phyloP scores from a whole-genome alignment of 2,329 filamentous ascomycete genomes.

The Hypoxylon sp. region DNA sequence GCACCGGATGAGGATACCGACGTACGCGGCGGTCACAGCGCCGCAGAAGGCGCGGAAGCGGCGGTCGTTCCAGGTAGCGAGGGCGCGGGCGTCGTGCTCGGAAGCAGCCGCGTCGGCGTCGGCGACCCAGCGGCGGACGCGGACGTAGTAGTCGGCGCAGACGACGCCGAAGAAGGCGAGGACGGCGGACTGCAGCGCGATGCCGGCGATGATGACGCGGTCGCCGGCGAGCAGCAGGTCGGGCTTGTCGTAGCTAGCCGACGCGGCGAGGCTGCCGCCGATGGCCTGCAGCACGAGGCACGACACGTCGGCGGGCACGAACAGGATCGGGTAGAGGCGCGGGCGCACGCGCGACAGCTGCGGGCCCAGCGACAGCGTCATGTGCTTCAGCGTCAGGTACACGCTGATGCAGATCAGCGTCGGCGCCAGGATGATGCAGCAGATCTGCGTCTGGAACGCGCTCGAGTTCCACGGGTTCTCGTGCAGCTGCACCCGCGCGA shows the following conservation, averaged over 20 bases:
- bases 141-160: conserved; percentile 55
- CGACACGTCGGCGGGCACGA: conserved; percentile 66
- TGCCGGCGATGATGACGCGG: conserved; percentile 61
- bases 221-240: conserved; percentile 56
- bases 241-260: conserved; percentile 51
- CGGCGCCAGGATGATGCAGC: conserved; percentile 65
- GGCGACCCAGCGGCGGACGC: conserved; percentile 52
- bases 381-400: conserved; percentile 70
- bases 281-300: conserved; percentile 66
- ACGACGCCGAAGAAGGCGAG: conserved; percentile 55
- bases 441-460: conserved; percentile 67
- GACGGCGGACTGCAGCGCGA: conserved; percentile 62
- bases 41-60: conserved; percentile 55
- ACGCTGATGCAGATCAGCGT: conserved; percentile 69
- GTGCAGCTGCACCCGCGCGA: conserved; percentile 59
- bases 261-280: conserved; percentile 64
- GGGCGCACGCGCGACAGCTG: conserved; percentile 60
- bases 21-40: conserved; percentile 56
- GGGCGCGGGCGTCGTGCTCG: conserved; percentile 41
- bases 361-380: conserved; percentile 58
- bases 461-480: conserved; percentile 61
- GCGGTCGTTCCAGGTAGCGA: conserved; percentile 53
- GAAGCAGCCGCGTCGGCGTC: conserved; percentile 42
- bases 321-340: conserved; percentile 62
- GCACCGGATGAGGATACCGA: conserved; percentile 58